Percentiles rank a stretch among this genome's conserved stretches.
phyloP scores from a whole-genome alignment of 768 basidiomycete genomes.

The Mycena metata region DNA sequence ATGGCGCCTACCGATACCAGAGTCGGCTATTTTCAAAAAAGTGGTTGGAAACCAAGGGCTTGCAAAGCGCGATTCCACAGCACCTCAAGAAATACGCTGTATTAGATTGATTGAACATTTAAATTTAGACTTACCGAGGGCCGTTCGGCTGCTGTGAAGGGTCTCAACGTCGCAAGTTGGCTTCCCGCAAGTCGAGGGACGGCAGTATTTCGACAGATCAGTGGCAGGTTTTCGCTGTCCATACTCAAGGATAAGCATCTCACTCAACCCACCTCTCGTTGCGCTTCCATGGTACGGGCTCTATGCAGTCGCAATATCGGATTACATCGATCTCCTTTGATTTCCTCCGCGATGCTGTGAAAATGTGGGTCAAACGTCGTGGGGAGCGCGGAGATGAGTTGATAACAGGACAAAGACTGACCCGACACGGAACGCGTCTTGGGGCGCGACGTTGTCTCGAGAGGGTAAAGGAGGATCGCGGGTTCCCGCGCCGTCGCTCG shows the following conservation, averaged over 20 bases:
- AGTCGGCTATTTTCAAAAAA: conserved; percentile 94
- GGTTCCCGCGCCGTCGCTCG: not conserved
- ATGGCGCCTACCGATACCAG: conserved; percentile 98
- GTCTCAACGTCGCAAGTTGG: not conserved
- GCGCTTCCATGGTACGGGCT: too few relatives aligned
- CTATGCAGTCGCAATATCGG: too few relatives aligned
- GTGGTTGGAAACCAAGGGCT: conserved; percentile 88
- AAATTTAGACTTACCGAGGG: conserved; percentile 7
- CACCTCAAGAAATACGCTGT: conserved; percentile 92
- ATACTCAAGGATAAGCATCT: not conserved
- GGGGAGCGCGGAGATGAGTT: too few relatives aligned
- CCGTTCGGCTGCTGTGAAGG: not conserved
- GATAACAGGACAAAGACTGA: not conserved
- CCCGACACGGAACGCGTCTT: conserved; percentile 9
- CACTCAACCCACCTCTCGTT: not conserved
- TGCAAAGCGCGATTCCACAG: conserved; percentile 84
- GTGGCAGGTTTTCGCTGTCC: not conserved
- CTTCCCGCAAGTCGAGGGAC: too few relatives aligned
- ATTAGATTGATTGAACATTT: conserved; percentile 65
- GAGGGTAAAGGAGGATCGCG: not conserved
- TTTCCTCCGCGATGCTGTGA: not conserved
- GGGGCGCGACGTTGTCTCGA: conserved; percentile 9
- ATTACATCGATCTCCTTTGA: not conserved
- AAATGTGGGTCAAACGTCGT: too few relatives aligned
- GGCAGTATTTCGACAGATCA: not conserved